phyloP scores from a whole-genome alignment of 495 filamentous ascomycete species.

The Thozetella sp. region DNA sequence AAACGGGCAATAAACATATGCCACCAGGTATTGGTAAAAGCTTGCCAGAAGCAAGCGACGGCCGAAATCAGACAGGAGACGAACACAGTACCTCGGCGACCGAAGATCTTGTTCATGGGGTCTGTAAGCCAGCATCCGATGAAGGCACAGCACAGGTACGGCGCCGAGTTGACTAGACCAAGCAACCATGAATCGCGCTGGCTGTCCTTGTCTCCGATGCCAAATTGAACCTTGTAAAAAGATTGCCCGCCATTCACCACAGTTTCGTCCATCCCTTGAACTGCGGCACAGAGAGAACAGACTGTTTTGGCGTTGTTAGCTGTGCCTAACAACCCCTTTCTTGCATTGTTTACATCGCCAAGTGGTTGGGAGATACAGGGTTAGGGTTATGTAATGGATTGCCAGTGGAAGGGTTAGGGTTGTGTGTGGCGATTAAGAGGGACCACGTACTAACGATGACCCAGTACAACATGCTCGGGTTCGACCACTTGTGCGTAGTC shows the following conservation, averaged over 20 bases:
- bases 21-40: slow-evolving; percentile 74
- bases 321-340: too few relatives aligned
- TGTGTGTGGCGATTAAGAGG: too few relatives aligned
- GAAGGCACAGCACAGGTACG: slow-evolving; percentile 78
- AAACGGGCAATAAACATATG: slow-evolving; percentile 75
- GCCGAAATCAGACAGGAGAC: slow-evolving; percentile 65
- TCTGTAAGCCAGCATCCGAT: slow-evolving; percentile 83
- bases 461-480: slow-evolving; percentile 69
- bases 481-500: slow-evolving; percentile 70
- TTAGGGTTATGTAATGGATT: slow-evolving; percentile 26
- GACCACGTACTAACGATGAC: slow-evolving; percentile 56
- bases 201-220: slow-evolving; percentile 53
- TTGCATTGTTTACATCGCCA: not conserved
- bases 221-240: slow-evolving; percentile 68
- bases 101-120: slow-evolving; percentile 77
- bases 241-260: slow-evolving; percentile 79
- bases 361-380: too few relatives aligned
- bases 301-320: slow-evolving; percentile 8
- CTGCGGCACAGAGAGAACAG: slow-evolving; percentile 50
- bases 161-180: slow-evolving; percentile 67
- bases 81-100: slow-evolving; percentile 84
- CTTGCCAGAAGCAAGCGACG: slow-evolving; percentile 76
- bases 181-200: slow-evolving; percentile 60
- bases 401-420: slow-evolving; percentile 57
- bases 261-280: slow-evolving; percentile 74